phyloP scores from a whole-genome alignment of 805 yeast genomes.

The Kazachstania viticola region DNA sequence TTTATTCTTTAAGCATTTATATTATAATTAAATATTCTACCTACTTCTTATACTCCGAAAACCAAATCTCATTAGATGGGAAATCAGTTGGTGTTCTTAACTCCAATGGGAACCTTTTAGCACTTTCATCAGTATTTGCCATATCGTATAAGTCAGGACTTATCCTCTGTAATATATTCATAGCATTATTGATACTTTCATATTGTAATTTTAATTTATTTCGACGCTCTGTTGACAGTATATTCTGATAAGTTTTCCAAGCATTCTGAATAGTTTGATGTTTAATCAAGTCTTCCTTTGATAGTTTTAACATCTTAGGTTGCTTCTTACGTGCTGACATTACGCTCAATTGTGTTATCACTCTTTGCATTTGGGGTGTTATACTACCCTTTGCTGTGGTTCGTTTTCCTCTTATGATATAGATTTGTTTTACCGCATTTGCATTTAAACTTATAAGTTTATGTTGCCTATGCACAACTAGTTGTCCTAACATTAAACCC shows the following conservation, averaged over 20 bases:
- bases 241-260: slow-evolving; percentile 56
- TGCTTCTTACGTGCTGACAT: slow-evolving; percentile 79
- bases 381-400: too few relatives aligned
- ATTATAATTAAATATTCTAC: neutral
- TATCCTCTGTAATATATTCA: slow-evolving; percentile 48
- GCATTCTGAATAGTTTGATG: slow-evolving; percentile 76
- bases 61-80: slow-evolving; percentile 49
- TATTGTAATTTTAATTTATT: slow-evolving; percentile 47
- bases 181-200: slow-evolving; percentile 53
- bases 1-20: neutral
- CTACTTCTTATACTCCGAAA: slow-evolving; percentile 4
- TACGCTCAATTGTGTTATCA: slow-evolving; percentile 54
- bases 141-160: slow-evolving; percentile 45
- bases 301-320: slow-evolving; percentile 67
- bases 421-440: too few relatives aligned
- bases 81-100: slow-evolving; percentile 79
- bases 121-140: slow-evolving; percentile 47
- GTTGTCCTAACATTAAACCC: too few relatives aligned
- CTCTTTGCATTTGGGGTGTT: slow-evolving; percentile 39
- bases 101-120: slow-evolving; percentile 68
- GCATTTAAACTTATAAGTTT: too few relatives aligned
- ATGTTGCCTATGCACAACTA: too few relatives aligned
- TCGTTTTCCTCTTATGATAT: too few relatives aligned
- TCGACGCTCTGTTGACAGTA: slow-evolving; percentile 34
- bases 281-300: slow-evolving; percentile 66